A percentile compares a stretch with the other conserved stretches of the same genome.
phyloP scores from a whole-genome alignment of 2,329 filamentous ascomycete genomes.

The Fonsecaea nubica region DNA sequence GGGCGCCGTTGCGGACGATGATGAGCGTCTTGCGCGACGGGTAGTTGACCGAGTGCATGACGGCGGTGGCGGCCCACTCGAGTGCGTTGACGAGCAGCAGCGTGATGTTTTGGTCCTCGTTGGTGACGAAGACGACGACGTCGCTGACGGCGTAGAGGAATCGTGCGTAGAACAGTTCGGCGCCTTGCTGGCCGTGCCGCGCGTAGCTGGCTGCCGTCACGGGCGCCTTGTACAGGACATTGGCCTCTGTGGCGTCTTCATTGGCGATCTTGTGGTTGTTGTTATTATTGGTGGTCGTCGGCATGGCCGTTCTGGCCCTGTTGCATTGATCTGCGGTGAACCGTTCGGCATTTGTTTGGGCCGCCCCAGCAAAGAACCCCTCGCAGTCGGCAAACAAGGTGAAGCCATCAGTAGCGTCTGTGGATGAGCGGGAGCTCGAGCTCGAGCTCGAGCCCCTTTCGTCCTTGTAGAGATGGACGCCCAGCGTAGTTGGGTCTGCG shows the following conservation, averaged over 20 bases:
- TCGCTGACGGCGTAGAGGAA: slow-evolving; percentile 19
- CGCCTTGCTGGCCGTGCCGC: slow-evolving; percentile 8
- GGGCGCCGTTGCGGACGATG: slow-evolving; percentile 17
- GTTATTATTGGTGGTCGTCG: no score
- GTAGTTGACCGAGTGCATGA: slow-evolving; percentile 19
- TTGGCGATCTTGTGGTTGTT: neutral
- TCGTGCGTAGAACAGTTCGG: slow-evolving; percentile 16
- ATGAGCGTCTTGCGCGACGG: slow-evolving; percentile 21
- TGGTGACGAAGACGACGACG: slow-evolving; percentile 21
- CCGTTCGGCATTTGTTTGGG: slow-evolving; percentile 17
- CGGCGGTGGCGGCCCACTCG: slow-evolving; percentile 16
- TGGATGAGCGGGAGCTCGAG: no score
- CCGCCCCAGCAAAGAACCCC: slow-evolving; percentile 15
- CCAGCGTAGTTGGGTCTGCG: slow-evolving; percentile 13
- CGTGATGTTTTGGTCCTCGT: slow-evolving; percentile 21
- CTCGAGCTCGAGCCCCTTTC: no score
- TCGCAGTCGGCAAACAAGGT: slow-evolving; percentile 19
- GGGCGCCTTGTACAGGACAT: slow-evolving; percentile 12
- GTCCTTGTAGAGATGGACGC: slow-evolving; percentile 20
- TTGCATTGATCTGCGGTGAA: neutral
- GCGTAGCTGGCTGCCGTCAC: slow-evolving; percentile 10
- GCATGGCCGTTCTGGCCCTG: no score
- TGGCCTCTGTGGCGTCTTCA: slow-evolving; percentile 8
- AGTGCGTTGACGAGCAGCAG: slow-evolving; percentile 12
- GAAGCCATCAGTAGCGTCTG: neutral